Percentiles rank a stretch among this genome's conserved stretches.
Conservation (phyloP, 2,329 filamentous ascomycete species). For the Nigrospora sphaerica region DNA sequence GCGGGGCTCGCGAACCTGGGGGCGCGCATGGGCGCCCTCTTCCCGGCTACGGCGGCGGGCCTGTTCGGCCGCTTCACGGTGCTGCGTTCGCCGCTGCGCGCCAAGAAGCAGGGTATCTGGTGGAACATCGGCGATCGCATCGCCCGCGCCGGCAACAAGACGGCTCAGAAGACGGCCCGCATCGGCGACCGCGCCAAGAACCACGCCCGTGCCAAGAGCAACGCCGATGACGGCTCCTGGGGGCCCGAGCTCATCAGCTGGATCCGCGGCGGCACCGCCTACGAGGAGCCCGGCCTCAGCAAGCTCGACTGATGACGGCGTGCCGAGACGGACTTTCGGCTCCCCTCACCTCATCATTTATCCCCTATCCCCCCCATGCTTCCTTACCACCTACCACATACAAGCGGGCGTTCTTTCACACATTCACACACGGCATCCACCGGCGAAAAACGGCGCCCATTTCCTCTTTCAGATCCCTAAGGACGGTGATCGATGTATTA, state of each 20-base stretch:
- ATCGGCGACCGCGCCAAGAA: neutral
- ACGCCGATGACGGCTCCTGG: neutral
- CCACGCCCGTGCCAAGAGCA: neutral
- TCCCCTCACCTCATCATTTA: too few species aligned
- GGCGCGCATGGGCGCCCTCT: neutral
- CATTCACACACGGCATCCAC: too few species aligned
- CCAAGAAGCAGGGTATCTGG: conserved; percentile 2
- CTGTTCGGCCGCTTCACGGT: neutral
- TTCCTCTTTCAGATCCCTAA: too few species aligned
- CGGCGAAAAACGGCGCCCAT: too few species aligned
- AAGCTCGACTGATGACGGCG: too few species aligned
- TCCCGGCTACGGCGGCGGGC: neutral
- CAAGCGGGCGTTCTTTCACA: conserved; percentile 15
- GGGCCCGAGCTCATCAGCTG: neutral
- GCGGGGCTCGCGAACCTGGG: neutral
- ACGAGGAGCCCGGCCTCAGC: neutral
- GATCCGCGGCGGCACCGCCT: neutral
- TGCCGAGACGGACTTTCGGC: too few species aligned
- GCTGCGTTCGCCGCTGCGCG: neutral
- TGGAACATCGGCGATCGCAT: conserved; percentile 1
- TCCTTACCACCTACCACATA: conserved; percentile 6
- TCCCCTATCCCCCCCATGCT: too few species aligned
- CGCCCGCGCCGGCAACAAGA: neutral
- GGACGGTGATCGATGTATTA: too few species aligned
- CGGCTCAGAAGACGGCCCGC: neutral